phyloP scores from a whole-genome alignment of 176 grass and related monocot species.

The Phoenix roebelenii region DNA sequence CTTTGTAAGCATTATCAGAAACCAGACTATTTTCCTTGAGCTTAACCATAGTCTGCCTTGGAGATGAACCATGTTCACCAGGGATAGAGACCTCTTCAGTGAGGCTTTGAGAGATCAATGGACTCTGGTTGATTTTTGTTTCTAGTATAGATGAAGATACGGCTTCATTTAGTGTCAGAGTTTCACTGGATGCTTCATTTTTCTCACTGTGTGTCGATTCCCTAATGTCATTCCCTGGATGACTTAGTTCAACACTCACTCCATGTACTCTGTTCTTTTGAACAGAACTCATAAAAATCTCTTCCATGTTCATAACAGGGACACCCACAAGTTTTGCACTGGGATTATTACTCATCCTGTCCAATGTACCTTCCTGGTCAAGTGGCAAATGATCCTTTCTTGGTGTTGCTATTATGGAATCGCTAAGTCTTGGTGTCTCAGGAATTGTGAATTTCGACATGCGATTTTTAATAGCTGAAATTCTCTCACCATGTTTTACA shows the following conservation, averaged over 20 bases:
- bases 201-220: neutral
- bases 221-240: neutral
- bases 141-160: neutral
- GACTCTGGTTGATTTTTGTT: neutral
- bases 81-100: neutral
- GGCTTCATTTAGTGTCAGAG: no score
- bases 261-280: neutral
- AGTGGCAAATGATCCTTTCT: slow-evolving; percentile 27
- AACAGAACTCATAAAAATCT: neutral
- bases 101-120: slow-evolving; percentile 2
- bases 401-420: neutral
- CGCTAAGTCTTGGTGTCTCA: slow-evolving; percentile 26
- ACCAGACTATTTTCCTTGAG: slow-evolving; percentile 13
- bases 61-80: slow-evolving; percentile 2
- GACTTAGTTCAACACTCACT: neutral
- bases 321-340: slow-evolving; percentile 1
- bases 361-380: slow-evolving; percentile 13
- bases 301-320: neutral
- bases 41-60: slow-evolving; percentile 1
- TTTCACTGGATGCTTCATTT: no score
- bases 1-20: slow-evolving; percentile 15
- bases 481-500: slow-evolving; percentile 38
- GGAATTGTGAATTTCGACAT: slow-evolving; percentile 22
- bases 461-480: slow-evolving; percentile 37
- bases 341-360: slow-evolving; percentile 12